Evolutionary conservation across 2,329 filamentous ascomycete genomes (phyloP).

Genomic region (Cercospora sesami): DNA sequence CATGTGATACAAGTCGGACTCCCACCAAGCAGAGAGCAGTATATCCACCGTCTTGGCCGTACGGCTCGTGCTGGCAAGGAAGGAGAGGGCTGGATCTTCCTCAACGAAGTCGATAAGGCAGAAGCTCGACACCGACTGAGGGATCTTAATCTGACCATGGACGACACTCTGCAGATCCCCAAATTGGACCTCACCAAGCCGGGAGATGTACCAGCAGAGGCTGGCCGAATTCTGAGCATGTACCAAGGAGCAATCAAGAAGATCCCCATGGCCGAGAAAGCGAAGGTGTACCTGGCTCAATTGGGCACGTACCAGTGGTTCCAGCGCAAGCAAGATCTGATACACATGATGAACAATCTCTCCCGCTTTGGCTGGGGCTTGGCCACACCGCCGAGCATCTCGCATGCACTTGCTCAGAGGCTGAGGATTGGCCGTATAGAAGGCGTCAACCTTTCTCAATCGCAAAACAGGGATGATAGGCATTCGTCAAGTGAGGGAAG

Average conservation of each 20-base stretch:
- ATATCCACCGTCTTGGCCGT: conserved; percentile 55
- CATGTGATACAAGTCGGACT: conserved; percentile 55
- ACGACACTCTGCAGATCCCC: conserved; percentile 55
- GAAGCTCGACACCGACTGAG: conserved; percentile 55
- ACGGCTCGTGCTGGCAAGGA: conserved; percentile 67
- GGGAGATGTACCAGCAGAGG: conserved; percentile 44
- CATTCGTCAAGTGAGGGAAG: conserved; percentile 4
- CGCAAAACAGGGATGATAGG: conserved; percentile 1
- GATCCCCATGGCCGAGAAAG: conserved; percentile 47
- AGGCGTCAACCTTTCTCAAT: conserved; percentile 35
- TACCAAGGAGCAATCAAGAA: conserved; percentile 45
- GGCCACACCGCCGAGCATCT: conserved; percentile 49
- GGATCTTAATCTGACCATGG: conserved; percentile 61
- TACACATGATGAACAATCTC: conserved; percentile 58
- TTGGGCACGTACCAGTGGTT: conserved; percentile 56
- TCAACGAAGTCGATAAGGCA: conserved; percentile 57
- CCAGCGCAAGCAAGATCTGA: conserved; percentile 40
- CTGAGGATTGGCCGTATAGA: conserved; percentile 34
- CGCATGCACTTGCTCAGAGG: conserved; percentile 31
- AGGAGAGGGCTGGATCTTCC: conserved; percentile 69
- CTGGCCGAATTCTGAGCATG: conserved; percentile 48
- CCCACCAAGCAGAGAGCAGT: conserved; percentile 49
- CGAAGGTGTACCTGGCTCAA: conserved; percentile 57
- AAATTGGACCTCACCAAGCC: conserved; percentile 47
- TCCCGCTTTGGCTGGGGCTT: conserved; percentile 55